Evolutionary conservation across 805 yeast genomes (phyloP).

Genomic region (Saccharomycopsis fibuligera): DNA sequence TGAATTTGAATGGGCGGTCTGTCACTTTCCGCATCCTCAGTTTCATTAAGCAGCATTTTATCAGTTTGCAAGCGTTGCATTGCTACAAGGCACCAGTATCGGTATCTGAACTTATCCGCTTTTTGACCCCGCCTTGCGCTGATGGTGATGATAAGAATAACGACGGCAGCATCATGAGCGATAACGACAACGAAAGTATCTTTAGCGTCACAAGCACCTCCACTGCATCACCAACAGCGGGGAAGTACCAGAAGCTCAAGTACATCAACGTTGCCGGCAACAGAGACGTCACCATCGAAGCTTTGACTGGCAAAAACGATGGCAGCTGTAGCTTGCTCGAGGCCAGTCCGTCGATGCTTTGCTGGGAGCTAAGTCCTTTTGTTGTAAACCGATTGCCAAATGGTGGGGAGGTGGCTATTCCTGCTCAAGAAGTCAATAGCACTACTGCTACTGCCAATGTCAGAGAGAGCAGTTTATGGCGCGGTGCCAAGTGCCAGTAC

Average conservation of each 20-base stretch:
- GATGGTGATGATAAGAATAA: too few species aligned
- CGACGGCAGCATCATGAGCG: background rate
- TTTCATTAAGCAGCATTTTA: slow-evolving; percentile 9
- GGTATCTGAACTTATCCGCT: slow-evolving; percentile 1
- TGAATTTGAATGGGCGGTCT: slow-evolving; percentile 14
- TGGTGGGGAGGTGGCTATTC: background rate
- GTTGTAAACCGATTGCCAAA: background rate
- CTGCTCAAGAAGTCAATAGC: background rate
- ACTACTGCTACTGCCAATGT: too few species aligned
- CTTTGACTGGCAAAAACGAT: background rate
- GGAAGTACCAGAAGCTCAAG: background rate
- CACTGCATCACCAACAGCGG: too few species aligned
- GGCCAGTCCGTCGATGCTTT: background rate
- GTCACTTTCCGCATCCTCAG: slow-evolving; percentile 1
- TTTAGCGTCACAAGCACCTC: background rate
- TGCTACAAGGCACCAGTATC: background rate
- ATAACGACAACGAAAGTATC: slow-evolving; percentile 1
- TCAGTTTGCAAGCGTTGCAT: slow-evolving; percentile 12
- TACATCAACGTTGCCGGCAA: slow-evolving; percentile 9
- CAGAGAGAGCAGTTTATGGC: too few species aligned
- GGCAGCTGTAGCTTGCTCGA: background rate
- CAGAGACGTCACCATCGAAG: background rate
- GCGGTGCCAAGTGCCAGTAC: slow-evolving; percentile 9
- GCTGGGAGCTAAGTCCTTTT: slow-evolving; percentile 2
- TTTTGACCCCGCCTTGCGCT: background rate